A percentile compares a stretch with the other conserved stretches of the same genome.
Evolutionary conservation across 2,329 filamentous ascomycete species (phyloP).

Genomic region (Exophiala aquamarina): DNA sequence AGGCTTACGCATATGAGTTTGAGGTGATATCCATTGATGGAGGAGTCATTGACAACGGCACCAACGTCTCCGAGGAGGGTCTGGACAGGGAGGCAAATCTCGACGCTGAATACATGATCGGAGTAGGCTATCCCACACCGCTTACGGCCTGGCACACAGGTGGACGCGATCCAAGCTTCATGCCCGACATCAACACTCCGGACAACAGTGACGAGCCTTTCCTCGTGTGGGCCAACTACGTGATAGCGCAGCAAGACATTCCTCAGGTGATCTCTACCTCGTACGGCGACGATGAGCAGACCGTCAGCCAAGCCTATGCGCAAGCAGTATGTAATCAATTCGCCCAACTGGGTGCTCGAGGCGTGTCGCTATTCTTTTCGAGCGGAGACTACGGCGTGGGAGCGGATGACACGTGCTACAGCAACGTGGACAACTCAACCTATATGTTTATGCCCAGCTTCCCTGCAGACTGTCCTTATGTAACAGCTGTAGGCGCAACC

Average conservation of each 20-base stretch:
- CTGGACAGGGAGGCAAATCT: conserved; percentile 21
- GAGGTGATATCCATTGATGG: conserved; percentile 34
- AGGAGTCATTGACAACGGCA: conserved; percentile 29
- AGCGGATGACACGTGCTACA: conserved; percentile 45
- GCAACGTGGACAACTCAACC: conserved; percentile 55
- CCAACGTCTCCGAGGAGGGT: conserved; percentile 15
- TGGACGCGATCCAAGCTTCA: conserved; percentile 35
- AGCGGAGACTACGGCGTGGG: conserved; percentile 65
- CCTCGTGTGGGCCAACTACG: conserved; percentile 20
- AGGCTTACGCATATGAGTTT: conserved; percentile 35
- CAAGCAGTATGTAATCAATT: conserved; percentile 60
- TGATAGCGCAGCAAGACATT: conserved; percentile 39
- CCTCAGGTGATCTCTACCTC: conserved; percentile 65
- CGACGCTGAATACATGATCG: conserved; percentile 26
- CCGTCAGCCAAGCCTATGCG: conserved; percentile 62
- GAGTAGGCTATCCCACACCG: conserved; percentile 34
- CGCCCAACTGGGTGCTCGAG: conserved; percentile 64
- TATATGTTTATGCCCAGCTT: conserved; percentile 57
- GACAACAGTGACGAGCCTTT: conserved; percentile 23
- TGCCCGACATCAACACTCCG: conserved; percentile 14
- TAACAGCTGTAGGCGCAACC: conserved; percentile 61
- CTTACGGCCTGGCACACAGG: conserved; percentile 57
- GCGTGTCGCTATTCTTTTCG: conserved; percentile 65
- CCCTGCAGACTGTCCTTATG: conserved; percentile 60
- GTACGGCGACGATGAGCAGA: conserved; percentile 67